Evolutionary conservation across 345 rosid species (phyloP).

Genomic region (Rhodamnia argentea): DNA sequence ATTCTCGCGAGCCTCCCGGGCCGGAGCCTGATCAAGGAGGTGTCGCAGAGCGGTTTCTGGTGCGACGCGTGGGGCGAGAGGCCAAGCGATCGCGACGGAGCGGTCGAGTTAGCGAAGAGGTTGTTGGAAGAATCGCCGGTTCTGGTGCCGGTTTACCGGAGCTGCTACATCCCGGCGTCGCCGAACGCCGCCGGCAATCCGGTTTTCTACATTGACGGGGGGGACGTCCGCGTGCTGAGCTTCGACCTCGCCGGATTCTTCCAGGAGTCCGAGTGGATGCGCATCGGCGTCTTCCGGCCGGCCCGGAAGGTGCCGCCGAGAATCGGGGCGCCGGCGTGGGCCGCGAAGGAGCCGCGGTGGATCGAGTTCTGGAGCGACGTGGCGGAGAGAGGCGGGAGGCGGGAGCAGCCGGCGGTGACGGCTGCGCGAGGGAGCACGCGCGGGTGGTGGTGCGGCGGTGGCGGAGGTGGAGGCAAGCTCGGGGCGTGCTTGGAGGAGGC

Average conservation of each 20-base stretch:
- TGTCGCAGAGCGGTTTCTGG: slow-evolving; percentile 49
- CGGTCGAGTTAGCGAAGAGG: slow-evolving; percentile 14
- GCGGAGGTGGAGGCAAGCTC: background rate
- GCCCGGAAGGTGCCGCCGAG: background rate
- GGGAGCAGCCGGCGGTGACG: slow-evolving; percentile 6
- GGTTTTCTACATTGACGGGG: slow-evolving; percentile 49
- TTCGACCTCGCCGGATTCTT: slow-evolving; percentile 61
- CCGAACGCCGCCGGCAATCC: slow-evolving; percentile 60
- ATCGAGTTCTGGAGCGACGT: slow-evolving; percentile 73
- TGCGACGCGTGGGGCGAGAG: slow-evolving; percentile 59
- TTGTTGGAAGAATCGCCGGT: slow-evolving; percentile 32
- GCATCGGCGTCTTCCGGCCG: background rate
- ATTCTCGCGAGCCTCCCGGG: slow-evolving; percentile 41
- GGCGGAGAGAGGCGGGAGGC: slow-evolving; percentile 47
- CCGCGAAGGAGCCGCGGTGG: slow-evolving; percentile 27
- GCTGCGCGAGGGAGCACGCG: background rate
- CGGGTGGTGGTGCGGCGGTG: slow-evolving; percentile 41
- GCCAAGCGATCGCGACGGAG: slow-evolving; percentile 17
- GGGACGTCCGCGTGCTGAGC: slow-evolving; percentile 35
- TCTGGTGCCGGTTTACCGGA: slow-evolving; percentile 51
- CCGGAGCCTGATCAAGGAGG: slow-evolving; percentile 31
- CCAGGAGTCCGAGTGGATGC: slow-evolving; percentile 24
- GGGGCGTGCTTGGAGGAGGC: slow-evolving; percentile 51
- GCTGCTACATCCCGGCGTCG: slow-evolving; percentile 54
- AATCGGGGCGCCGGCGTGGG: slow-evolving; percentile 44